phyloP scores from a whole-genome alignment of 805 yeast species.

The Millerozyma miso region DNA sequence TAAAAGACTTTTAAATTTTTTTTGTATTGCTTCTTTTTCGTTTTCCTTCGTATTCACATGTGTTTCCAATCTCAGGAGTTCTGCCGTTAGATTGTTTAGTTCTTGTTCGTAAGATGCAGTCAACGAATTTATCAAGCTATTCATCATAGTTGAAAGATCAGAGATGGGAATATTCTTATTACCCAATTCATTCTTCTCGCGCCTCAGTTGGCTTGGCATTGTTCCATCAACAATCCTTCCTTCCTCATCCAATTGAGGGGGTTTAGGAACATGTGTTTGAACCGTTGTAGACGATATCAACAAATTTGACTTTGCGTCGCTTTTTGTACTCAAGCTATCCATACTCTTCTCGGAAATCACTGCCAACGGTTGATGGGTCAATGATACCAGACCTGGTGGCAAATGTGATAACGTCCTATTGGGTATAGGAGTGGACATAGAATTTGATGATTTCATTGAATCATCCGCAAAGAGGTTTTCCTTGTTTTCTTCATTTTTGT shows the following conservation, averaged over 20 bases:
- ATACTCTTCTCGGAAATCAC: constrained; percentile 29
- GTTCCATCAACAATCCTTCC: constrained; percentile 22
- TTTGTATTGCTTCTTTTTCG: constrained; percentile 28
- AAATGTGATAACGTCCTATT: constrained; percentile 9
- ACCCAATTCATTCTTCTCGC: constrained; percentile 14
- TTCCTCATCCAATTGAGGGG: constrained; percentile 30
- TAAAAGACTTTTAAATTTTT: constrained; percentile 23
- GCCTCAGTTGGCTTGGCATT: constrained; percentile 6
- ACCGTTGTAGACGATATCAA: not conserved
- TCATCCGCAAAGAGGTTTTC: constrained; percentile 44
- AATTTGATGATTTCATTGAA: constrained; percentile 19
- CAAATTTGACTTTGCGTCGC: constrained; percentile 4
- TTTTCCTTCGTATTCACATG: constrained; percentile 53
- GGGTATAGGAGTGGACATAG: constrained; percentile 29
- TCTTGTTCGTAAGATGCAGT: constrained; percentile 51
- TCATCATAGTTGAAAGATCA: constrained; percentile 33
- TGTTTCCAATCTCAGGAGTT: constrained; percentile 16
- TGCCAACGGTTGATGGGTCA: constrained; percentile 23
- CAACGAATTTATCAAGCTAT: constrained; percentile 45
- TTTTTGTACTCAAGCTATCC: constrained; percentile 22
- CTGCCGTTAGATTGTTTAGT: constrained; percentile 35
- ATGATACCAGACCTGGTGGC: constrained; percentile 3
- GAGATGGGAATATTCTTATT: constrained; percentile 22
- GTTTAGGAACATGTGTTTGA: constrained; percentile 23
- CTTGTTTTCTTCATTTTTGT: constrained; percentile 36